phyloP scores from a whole-genome alignment of 2,329 filamentous ascomycete genomes.

The Macroventuria anomochaeta region DNA sequence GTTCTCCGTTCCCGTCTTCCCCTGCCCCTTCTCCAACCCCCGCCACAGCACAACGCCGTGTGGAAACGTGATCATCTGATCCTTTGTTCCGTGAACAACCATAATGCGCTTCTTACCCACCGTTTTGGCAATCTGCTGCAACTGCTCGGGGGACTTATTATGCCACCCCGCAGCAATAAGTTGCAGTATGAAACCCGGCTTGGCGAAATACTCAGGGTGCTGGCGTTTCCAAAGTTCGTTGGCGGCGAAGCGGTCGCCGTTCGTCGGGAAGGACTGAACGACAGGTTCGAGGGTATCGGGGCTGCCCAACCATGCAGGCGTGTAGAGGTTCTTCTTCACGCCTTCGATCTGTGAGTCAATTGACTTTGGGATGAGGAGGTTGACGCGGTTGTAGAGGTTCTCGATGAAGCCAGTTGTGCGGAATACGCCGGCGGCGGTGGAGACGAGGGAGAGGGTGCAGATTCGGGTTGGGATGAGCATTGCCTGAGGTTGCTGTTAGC shows the following conservation, averaged over 20 bases:
- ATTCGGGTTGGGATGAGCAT: constrained; percentile 56
- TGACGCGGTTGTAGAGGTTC: constrained; percentile 66
- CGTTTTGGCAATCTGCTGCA: constrained; percentile 68
- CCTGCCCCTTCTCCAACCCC: constrained; percentile 64
- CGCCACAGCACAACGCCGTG: constrained; percentile 74
- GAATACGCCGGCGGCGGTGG: constrained; percentile 57
- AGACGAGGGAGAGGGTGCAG: constrained; percentile 58
- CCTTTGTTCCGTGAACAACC: constrained; percentile 76
- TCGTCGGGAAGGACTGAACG: constrained; percentile 68
- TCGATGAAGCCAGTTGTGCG: constrained; percentile 61
- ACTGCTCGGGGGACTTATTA: constrained; percentile 71
- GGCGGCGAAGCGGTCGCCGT: constrained; percentile 82
- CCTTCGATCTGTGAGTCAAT: constrained; percentile 70
- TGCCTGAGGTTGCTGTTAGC: constrained; percentile 35
- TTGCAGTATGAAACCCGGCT: constrained; percentile 75
- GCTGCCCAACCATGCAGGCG: constrained; percentile 64
- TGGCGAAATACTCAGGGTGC: constrained; percentile 66
- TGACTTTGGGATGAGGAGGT: constrained; percentile 71
- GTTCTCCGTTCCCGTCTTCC: constrained; percentile 42
- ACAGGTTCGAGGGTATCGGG: constrained; percentile 62
- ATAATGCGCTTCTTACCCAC: constrained; percentile 77
- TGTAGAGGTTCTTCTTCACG: constrained; percentile 71
- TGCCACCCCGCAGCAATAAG: constrained; percentile 81
- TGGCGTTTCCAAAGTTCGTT: constrained; percentile 76
- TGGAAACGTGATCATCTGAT: constrained; percentile 77